Base-by-base conservation (phyloP, 768 basidiomycete species). In the Cystofilobasidium bisporidii region DNA sequence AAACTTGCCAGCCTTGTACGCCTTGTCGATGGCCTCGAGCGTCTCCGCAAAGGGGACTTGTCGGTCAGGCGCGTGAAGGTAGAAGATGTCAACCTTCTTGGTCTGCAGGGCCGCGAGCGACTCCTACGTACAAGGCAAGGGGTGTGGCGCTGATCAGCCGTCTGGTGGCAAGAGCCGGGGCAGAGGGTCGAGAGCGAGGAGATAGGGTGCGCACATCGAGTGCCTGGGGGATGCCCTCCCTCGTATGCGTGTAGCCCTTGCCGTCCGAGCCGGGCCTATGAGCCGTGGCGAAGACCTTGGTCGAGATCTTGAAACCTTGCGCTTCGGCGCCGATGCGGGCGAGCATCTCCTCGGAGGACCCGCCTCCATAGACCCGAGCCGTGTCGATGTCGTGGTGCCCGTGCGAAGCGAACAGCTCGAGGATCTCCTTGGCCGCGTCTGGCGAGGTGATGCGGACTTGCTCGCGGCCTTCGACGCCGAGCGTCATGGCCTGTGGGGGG, bases 351-450 rank as follows among this genome's bases (percentile, higher is more conserved):
- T 79, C 78, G 53, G 71, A 74, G 8, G 79, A 78, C 2, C 77
- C 43, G 11, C 45, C 18, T 32, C 67, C 67, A 56, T 76, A 76
- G 66, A 61, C 57, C 17, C 72, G 58, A 6, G 77, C 76, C 18
- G 75, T 77, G 63, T 78, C 77, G 50, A 81, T 76, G 78, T 84
- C 83, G 43, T 76, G 78, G 74, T 86, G 85, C 0, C 85, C 85
- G 71, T 83, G 82, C 5, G 77, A 73, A 36, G 79, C 77, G 73
- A 86, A 83, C 32, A 79, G 76, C 69, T 85, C 83, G 65, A 86
- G 73, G 64, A 84, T 82, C 1, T 79, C 79, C 61, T 81, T 79
- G 43, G 69, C 74, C 33, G 72, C 69, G 33, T 68, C 71, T n/a
- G 74, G 67, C n/a, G 69, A 66, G 60, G 74, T 74, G 36, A 76